Evolutionary conservation across 768 basidiomycete species (phyloP), one percentile per base, ranked within the genome.

Genomic region (Calocera cornea): DNA sequence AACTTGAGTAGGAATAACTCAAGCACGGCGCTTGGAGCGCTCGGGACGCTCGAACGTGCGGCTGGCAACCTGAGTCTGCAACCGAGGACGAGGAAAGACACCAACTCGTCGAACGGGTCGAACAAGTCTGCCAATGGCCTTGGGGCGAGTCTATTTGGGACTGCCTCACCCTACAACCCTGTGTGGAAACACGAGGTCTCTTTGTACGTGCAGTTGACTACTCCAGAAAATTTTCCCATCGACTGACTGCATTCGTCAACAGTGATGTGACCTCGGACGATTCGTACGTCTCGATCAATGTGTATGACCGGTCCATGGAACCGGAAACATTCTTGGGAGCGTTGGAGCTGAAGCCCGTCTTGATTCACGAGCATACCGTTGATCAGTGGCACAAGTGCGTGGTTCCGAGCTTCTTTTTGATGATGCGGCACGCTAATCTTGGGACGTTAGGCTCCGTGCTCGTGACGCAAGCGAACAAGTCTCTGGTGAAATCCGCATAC

Each of bases 161-260:
- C 19, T 68, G 72, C 68, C 68, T 40, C 70, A 38, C 69, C 90
- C 67, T 83, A 91, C 74, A 97, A 93, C 79, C 95, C 97, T 12
- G 87, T 95, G 24, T 99, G 97, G 97, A 99, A 99, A 79, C 95
- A 98, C 76, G 90, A 98, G 76, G 97, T 98, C 36, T 87, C 91
- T 49, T 99, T 99, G 95, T 97, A 77, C 78, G 95, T 83, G 8
- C n/a, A 44, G 41, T 68, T 68, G 65, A 68, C 66, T 38, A 41
- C 24, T 41, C 66, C 27, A 17, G 22, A 64, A 36, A 63, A 64
- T 65, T 73, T 65, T 71, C 69, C 66, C 49, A 68, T 34, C 67
- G n/a, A 65, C 44, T 31, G 65, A 69, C 19, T 67, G 49, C 27
- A 70, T 29, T 67, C 68, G 11, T 66, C 70, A 64, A 38, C 76